Evolutionary conservation across 176 grass and related monocot genomes (phyloP).

Genomic region (Phragmites australis): DNA sequence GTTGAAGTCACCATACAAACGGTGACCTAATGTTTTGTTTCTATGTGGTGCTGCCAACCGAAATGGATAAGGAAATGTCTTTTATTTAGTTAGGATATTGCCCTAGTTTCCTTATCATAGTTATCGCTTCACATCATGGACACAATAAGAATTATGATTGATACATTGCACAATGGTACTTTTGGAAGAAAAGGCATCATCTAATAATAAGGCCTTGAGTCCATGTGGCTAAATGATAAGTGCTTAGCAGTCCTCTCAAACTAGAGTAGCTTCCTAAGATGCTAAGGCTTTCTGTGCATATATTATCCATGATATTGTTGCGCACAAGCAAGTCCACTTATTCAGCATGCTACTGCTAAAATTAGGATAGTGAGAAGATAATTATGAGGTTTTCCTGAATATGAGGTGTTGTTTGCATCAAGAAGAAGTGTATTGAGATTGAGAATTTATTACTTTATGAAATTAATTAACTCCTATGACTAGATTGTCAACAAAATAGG

Average conservation of each 20-base stretch:
- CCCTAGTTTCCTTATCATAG: not conserved
- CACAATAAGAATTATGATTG: not conserved
- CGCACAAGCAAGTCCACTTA: constrained; percentile 30
- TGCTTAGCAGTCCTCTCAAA: not conserved
- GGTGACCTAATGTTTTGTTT: not conserved
- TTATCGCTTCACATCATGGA: constrained; percentile 3
- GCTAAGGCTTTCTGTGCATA: not conserved
- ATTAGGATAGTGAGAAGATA: not conserved
- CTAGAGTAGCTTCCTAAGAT: not conserved
- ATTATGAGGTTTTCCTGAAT: not conserved
- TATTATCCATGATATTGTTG: constrained; percentile 27
- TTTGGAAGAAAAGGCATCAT: not conserved
- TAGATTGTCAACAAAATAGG: not conserved
- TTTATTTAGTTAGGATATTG: constrained; percentile 5
- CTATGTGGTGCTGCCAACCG: constrained; percentile 30
- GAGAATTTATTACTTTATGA: not conserved
- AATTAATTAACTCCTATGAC: not conserved
- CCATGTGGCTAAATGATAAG: constrained; percentile 5
- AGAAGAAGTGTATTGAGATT: constrained; percentile 17
- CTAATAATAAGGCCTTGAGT: not conserved
- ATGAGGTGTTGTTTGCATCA: not conserved
- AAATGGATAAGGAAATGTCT: constrained; percentile 29
- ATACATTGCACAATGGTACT: too few relatives aligned
- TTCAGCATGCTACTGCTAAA: not conserved
- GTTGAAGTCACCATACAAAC: constrained; percentile 15